Base-by-base conservation (phyloP, 345 rosid genomes). In the Dipteronia dyeriana region DNA sequence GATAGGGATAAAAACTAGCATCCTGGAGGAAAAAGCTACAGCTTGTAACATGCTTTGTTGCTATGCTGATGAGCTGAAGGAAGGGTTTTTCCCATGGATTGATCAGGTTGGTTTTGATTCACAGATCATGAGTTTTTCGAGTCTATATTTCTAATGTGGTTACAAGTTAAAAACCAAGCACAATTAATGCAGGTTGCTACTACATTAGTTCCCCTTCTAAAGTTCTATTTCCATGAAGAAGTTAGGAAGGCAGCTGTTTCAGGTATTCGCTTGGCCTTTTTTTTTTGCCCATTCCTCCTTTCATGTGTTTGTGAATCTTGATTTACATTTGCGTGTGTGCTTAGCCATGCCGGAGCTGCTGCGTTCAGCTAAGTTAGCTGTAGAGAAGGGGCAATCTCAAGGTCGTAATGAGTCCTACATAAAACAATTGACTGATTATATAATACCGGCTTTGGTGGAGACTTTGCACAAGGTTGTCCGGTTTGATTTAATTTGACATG, bases 171-270 rank as follows among this genome's bases (percentile, higher is more conserved):
- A 14, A 67, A 67, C 31, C 25, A 67, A 54, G 51, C 62, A 34
- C 51, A 59, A 61, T 20, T 22, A 70, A 54, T 70, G 61, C 87
- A 91, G 95, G 95, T 89, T 63, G 95, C 90, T 61, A 83, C 89
- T 67, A 86, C 89, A 43, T 76, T 91, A 54, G 93, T 91, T 74
- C 95, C 95, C 26, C 95, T 91, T 72, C 85, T 91, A 38, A 89
- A 88, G 80, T 91, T 89, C 82, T 88, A 91, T 82, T 91, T 89
- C 70, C 92, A 91, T 75, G 92, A 91, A 83, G 95, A 91, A 79
- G 93, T 91, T 76, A 85, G 93, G 83, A 89, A 89, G 85, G 95
- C 93, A 69, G 95, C 95, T 78, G 91, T 91, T 76, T 89, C 95
- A 78, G 95, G 95, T 91, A 79, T 67, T 68, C 65, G 34, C 23